Evolutionary conservation across 768 basidiomycete species (phyloP), one percentile per base, ranked within the genome.

Genomic region (Mycena belliarum): DNA sequence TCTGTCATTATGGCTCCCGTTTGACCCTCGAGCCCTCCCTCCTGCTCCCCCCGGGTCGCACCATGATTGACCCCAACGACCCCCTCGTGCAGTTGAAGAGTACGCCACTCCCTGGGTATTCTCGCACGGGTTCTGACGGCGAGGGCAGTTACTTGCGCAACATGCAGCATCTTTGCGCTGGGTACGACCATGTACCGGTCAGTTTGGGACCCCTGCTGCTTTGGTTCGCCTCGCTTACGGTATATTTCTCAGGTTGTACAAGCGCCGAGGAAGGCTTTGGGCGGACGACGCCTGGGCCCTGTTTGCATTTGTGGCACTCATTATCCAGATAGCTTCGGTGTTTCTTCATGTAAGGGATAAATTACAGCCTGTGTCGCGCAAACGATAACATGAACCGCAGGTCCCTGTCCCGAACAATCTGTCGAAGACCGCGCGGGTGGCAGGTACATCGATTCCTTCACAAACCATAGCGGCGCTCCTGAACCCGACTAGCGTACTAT

Each of bases 401-500:
- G 14, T 60, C 18, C 54, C 59, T 23, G 29, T 52, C 1, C 59
- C 59, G 12, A 60, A 60, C 41, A 38, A 49, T 32, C 32, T 55
- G n/a, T 24, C 60, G 0, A 42, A 42, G 35, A 52, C 46, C 21
- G 48, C 53, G 18, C 44, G 56, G n/a, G 40, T 63, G 15, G 56
- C 60, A 46, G 60, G 60, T 57, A 16, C 21, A 40, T 50, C 16
- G n/a, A 4, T 10, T 35, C 18, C 9, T 10, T n/a, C 18, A 6
- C 5, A 33, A 33, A 20, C 49, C 2, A 33, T 37, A 9, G 18
- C 24, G n/a, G 33, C 3, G 16, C 8, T 2, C 21, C 14, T 49
- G 32, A 56, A 25, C 15, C 18, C 20, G 44, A 3, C 7, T 44
- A 58, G 70, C 67, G 11, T 75, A 74, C 52, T 77, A 77, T 54